phyloP scores from a whole-genome alignment of 2,329 filamentous ascomycete species.

The Teratosphaeria destructans region DNA sequence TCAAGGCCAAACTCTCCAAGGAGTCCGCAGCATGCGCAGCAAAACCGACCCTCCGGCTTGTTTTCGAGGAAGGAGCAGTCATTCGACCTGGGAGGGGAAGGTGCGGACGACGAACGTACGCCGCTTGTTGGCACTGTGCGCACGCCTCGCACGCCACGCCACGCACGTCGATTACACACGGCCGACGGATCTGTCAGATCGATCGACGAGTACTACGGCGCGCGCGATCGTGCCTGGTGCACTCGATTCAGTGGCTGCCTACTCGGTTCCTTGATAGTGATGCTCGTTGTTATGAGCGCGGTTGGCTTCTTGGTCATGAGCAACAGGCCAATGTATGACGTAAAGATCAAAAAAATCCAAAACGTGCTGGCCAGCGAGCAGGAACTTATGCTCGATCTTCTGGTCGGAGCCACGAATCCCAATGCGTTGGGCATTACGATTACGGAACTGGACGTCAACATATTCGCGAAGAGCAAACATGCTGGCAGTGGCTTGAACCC shows the following conservation, averaged over 20 bases:
- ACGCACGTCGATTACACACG: slow-evolving; percentile 44
- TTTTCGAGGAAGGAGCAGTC: slow-evolving; percentile 46
- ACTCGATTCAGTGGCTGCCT: slow-evolving; percentile 77
- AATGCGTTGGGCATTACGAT: slow-evolving; percentile 85
- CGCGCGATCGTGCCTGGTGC: slow-evolving; percentile 6
- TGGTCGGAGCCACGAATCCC: slow-evolving; percentile 80
- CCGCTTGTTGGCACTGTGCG: slow-evolving; percentile 62
- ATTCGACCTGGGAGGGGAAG: slow-evolving; percentile 67
- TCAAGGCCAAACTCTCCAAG: slow-evolving; percentile 58
- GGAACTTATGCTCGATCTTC: slow-evolving; percentile 87
- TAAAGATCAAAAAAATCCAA: slow-evolving; percentile 68
- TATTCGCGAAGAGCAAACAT: slow-evolving; percentile 90
- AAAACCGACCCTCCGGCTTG: slow-evolving; percentile 27
- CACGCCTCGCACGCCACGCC: slow-evolving; percentile 41
- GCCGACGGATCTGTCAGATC: slow-evolving; percentile 43
- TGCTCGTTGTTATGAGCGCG: slow-evolving; percentile 73
- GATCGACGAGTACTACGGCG: slow-evolving; percentile 31
- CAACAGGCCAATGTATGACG: slow-evolving; percentile 72
- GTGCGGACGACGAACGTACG: slow-evolving; percentile 77
- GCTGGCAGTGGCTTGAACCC: slow-evolving; percentile 42
- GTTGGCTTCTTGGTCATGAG: slow-evolving; percentile 85
- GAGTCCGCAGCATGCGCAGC: slow-evolving; percentile 39
- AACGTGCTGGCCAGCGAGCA: slow-evolving; percentile 91
- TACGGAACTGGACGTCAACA: slow-evolving; percentile 75
- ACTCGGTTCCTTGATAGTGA: slow-evolving; percentile 68